Evolutionary conservation across 768 basidiomycete genomes (phyloP).

Genomic region (Leucogyrophana mollusca): DNA sequence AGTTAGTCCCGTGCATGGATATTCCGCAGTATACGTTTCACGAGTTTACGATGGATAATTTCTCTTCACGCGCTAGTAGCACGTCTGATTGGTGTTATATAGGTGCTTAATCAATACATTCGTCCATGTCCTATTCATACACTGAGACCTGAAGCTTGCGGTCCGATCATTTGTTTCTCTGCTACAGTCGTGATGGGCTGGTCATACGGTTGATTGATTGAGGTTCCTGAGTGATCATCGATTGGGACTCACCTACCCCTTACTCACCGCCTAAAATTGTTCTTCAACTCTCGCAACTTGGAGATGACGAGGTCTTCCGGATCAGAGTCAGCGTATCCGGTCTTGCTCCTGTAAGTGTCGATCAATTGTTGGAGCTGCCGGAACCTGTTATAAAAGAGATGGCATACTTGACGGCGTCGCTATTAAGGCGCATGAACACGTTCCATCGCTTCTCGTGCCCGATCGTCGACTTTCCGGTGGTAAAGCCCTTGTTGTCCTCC

Average conservation of each 20-base stretch:
- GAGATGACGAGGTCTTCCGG: slow-evolving; percentile 65
- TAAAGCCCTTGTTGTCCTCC: slow-evolving; percentile 51
- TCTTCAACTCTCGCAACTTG: slow-evolving; percentile 79
- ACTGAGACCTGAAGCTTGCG: background rate
- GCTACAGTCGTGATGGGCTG: slow-evolving; percentile 5
- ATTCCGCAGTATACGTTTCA: slow-evolving; percentile 8
- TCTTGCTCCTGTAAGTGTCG: slow-evolving; percentile 36
- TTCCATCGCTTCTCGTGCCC: slow-evolving; percentile 95
- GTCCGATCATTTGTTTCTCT: background rate
- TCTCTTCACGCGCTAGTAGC: background rate
- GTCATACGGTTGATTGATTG: background rate
- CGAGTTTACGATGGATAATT: slow-evolving; percentile 11
- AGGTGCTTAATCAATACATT: slow-evolving; percentile 10
- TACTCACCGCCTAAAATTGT: slow-evolving; percentile 67
- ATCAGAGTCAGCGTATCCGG: slow-evolving; percentile 39
- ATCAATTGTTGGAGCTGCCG: background rate
- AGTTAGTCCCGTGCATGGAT: slow-evolving; percentile 4
- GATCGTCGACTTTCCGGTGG: slow-evolving; percentile 84
- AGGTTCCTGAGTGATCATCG: background rate
- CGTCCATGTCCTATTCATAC: background rate
- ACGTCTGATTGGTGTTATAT: slow-evolving; percentile 4
- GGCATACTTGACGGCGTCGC: slow-evolving; percentile 61
- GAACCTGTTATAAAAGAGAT: background rate
- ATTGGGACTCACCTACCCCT: slow-evolving; percentile 1
- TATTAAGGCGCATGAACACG: slow-evolving; percentile 84